Conservation (phyloP, 306 rosid species). For the Vigna radiata region DNA sequence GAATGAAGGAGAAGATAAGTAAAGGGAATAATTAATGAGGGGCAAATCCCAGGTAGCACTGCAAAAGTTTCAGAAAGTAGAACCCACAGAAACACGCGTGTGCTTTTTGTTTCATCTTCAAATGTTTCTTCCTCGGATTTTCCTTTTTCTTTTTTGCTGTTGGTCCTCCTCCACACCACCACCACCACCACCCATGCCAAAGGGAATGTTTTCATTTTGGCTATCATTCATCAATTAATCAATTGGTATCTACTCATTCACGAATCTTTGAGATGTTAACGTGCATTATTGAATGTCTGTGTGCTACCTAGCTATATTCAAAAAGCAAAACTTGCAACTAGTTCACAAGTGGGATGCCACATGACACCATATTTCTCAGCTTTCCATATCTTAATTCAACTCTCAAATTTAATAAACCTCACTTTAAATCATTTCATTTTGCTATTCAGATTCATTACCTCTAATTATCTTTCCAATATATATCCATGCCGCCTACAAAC, state of each 20-base stretch:
- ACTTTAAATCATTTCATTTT: not conserved
- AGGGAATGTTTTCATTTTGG: not conserved
- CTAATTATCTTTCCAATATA: not conserved
- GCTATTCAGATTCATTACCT: not conserved
- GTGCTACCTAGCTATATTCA: too few relatives aligned
- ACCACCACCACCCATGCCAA: not conserved
- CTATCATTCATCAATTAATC: constrained; percentile 9
- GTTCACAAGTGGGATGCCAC: constrained; percentile 49
- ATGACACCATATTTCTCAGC: constrained; percentile 34
- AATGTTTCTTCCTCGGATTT: not conserved
- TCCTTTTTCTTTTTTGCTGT: not conserved
- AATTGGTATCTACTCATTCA: not conserved
- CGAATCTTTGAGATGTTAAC: constrained; percentile 32
- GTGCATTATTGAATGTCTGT: not conserved
- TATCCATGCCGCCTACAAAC: not conserved
- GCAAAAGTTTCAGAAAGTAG: not conserved
- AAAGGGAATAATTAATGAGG: not conserved
- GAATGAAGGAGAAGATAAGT: not conserved
- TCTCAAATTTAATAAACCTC: not conserved
- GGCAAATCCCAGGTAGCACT: constrained; percentile 40
- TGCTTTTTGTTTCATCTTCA: not conserved
- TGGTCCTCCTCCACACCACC: not conserved
- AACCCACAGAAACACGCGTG: constrained; percentile 27
- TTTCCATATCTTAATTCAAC: constrained; percentile 30
- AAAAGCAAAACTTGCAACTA: not conserved